Percentiles rank a stretch among this genome's conserved stretches.
Evolutionary conservation across 1,284 basidiomycete species (phyloP).

Genomic region (Tilletia caries): DNA sequence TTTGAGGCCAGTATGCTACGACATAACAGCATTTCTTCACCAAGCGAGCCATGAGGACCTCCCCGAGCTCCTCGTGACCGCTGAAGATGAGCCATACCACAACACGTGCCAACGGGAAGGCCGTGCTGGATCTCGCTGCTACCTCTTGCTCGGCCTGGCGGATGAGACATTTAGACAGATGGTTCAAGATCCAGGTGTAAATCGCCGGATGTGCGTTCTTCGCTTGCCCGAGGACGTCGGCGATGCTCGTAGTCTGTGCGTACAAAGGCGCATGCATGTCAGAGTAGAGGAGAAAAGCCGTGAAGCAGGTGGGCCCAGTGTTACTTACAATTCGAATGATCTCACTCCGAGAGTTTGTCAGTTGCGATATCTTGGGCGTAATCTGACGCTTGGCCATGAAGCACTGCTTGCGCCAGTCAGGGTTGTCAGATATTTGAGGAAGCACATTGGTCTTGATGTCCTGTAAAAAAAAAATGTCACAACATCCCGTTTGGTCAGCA

Average conservation of each 20-base stretch:
- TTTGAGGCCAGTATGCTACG: constrained; percentile 55
- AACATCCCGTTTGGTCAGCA: not conserved
- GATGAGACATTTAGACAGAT: constrained; percentile 81
- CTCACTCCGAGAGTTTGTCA: constrained; percentile 73
- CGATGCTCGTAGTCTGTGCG: constrained; percentile 64
- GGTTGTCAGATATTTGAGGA: constrained; percentile 67
- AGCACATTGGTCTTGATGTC: constrained; percentile 73
- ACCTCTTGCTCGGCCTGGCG: constrained; percentile 93
- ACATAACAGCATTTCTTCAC: constrained; percentile 71
- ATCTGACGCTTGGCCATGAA: constrained; percentile 72
- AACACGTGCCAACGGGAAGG: constrained; percentile 76
- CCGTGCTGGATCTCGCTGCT: constrained; percentile 78
- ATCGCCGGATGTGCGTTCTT: constrained; percentile 37
- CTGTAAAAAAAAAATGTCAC: constrained; percentile 51
- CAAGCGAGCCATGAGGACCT: constrained; percentile 78
- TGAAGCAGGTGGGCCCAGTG: not conserved
- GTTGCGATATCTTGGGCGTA: constrained; percentile 83
- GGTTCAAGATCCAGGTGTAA: constrained; percentile 77
- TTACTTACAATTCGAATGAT: constrained; percentile 70
- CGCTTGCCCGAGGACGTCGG: constrained; percentile 58
- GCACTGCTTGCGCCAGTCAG: constrained; percentile 57
- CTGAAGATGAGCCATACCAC: constrained; percentile 66
- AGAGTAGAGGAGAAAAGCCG: not conserved
- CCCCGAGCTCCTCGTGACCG: constrained; percentile 64
- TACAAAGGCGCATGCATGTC: not conserved